Percentiles rank a stretch among this genome's conserved stretches.
These are phyloP conservation scores for Sequoiadendron giganteum DNA, from an alignment of 75 land plant genomes.

Conservation along the genomic window DNA sequence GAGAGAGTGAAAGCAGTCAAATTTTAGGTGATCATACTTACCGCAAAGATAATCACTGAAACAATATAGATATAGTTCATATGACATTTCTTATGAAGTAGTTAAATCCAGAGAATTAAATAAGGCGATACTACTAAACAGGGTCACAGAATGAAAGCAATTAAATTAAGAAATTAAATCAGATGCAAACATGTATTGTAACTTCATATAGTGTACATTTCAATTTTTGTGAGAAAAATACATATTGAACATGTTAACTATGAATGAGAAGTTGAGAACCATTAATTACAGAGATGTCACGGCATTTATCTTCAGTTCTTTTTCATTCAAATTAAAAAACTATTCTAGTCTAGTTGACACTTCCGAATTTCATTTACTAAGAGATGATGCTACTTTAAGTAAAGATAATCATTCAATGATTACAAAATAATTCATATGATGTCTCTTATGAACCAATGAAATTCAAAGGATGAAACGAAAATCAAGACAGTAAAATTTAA, in stretches of 20 bases:
- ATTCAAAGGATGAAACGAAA: neutral
- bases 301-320: neutral
- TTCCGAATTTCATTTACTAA: too few species aligned
- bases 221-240: neutral
- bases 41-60: neutral
- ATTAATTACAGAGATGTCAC: neutral
- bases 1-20: too few species aligned
- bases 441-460: neutral
- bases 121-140: neutral
- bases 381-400: neutral
- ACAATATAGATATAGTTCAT: neutral
- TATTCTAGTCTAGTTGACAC: neutral
- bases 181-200: neutral
- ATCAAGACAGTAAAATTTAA: too few species aligned
- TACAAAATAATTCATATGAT: neutral
- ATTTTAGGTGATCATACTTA: neutral
- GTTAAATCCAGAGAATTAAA: neutral
- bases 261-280: neutral
- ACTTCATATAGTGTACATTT: neutral
- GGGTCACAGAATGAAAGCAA: neutral
- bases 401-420: neutral
- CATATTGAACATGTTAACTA: neutral
- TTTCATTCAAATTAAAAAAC: neutral
- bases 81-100: neutral
- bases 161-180: neutral